phyloP scores from a whole-genome alignment of 2,329 filamentous ascomycete genomes.

The Arthrobotrys megalospora region DNA sequence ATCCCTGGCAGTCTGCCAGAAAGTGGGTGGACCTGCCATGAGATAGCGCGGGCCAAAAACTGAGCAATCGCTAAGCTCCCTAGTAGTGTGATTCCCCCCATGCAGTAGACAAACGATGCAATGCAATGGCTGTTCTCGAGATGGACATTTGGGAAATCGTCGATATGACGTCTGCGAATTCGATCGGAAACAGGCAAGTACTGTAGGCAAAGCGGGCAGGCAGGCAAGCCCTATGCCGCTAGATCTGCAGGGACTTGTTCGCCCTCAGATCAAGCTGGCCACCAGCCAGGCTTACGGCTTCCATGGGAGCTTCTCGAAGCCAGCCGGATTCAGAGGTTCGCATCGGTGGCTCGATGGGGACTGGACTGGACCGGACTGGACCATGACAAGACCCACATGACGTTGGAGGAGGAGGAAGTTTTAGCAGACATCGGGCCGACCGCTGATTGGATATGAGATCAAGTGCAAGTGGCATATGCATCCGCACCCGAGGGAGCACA shows the following conservation, averaged over 20 bases:
- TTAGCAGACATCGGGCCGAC: slow-evolving; percentile 30
- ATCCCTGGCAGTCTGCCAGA: slow-evolving; percentile 6
- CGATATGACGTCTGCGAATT: slow-evolving; percentile 4
- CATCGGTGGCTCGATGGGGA: slow-evolving; percentile 47
- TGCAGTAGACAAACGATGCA: neutral
- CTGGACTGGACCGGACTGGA: slow-evolving; percentile 4
- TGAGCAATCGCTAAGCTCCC: slow-evolving; percentile 3
- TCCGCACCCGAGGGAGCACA: slow-evolving; percentile 10
- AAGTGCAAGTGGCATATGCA: slow-evolving; percentile 10
- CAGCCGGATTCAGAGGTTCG: slow-evolving; percentile 43
- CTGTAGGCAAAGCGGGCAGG: neutral
- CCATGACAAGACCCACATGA: slow-evolving; percentile 6
- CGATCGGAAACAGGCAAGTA: slow-evolving; percentile 7
- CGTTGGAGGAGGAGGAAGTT: slow-evolving; percentile 35
- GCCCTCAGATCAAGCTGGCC: neutral
- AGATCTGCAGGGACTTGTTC: slow-evolving; percentile 56
- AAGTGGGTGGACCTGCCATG: slow-evolving; percentile 8
- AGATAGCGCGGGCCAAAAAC: slow-evolving; percentile 3
- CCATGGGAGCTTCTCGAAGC: slow-evolving; percentile 45
- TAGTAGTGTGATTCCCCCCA: neutral
- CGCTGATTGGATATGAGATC: slow-evolving; percentile 38
- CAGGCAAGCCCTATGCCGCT: slow-evolving; percentile 35
- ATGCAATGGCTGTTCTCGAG: neutral
- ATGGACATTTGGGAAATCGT: neutral
- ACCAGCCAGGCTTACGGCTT: slow-evolving; percentile 4